Evolutionary conservation across 371 early-diverging fungal genomes (phyloP).

Genomic region (Actinomucor elegans): DNA sequence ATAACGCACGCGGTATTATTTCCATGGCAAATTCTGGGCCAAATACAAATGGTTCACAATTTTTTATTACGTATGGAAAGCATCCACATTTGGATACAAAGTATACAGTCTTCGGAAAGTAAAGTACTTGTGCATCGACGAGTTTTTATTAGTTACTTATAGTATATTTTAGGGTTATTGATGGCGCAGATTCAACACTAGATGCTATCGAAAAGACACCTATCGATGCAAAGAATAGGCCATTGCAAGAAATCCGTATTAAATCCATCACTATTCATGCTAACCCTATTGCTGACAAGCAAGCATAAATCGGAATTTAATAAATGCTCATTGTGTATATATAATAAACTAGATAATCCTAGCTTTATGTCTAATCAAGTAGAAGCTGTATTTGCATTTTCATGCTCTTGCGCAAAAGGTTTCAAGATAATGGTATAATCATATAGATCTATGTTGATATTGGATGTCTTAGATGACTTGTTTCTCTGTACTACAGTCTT

Average conservation of each 20-base stretch:
- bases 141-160: background rate
- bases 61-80: slow-evolving; percentile 88
- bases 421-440: too few species aligned
- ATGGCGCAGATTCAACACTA: slow-evolving; percentile 83
- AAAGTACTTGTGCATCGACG: slow-evolving; percentile 7
- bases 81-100: slow-evolving; percentile 87
- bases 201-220: slow-evolving; percentile 86
- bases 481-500: too few species aligned
- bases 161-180: slow-evolving; percentile 69
- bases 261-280: slow-evolving; percentile 87
- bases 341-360: too few species aligned
- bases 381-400: too few species aligned
- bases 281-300: slow-evolving; percentile 90
- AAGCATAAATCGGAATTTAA: too few species aligned
- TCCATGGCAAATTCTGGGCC: slow-evolving; percentile 96
- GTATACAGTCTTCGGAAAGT: slow-evolving; percentile 94
- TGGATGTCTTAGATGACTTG: too few species aligned
- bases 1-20: slow-evolving; percentile 85
- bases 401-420: too few species aligned
- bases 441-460: too few species aligned
- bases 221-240: slow-evolving; percentile 83
- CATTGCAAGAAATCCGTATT: slow-evolving; percentile 81
- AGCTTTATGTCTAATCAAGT: too few species aligned
- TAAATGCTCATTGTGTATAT: too few species aligned
- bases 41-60: slow-evolving; percentile 89